These are phyloP conservation scores for Aleurites moluccanus DNA, from an alignment of 441 rosid species.

Conservation along the genomic window DNA sequence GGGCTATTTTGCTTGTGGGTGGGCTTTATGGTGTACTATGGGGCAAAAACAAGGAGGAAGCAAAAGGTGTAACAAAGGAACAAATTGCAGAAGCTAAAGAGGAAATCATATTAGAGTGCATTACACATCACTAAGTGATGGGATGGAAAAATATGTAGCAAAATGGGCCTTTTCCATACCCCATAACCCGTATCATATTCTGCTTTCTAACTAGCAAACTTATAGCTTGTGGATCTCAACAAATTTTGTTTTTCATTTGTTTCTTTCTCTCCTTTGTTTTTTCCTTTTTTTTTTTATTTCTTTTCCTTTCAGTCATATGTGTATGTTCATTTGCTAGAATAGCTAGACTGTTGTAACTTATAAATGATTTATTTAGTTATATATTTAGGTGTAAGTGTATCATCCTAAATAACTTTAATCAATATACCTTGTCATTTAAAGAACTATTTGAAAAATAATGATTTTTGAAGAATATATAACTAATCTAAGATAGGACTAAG, in stretches of 20 bases:
- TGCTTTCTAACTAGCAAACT: background rate
- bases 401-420: too few relatives aligned
- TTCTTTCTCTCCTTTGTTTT: background rate
- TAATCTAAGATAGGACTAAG: too few relatives aligned
- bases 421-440: too few relatives aligned
- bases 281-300: too few relatives aligned
- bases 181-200: background rate
- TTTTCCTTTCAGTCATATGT: background rate
- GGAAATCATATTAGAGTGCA: slow-evolving; percentile 37
- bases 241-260: background rate
- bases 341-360: background rate
- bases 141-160: background rate
- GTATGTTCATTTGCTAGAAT: background rate
- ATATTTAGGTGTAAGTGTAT: too few relatives aligned
- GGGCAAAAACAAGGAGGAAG: slow-evolving; percentile 71
- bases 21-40: slow-evolving; percentile 77
- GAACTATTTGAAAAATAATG: too few relatives aligned
- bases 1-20: slow-evolving; percentile 58
- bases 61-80: slow-evolving; percentile 15
- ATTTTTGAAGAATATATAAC: too few relatives aligned
- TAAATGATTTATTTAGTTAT: background rate
- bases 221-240: background rate
- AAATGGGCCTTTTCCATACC: background rate
- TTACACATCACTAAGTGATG: slow-evolving; percentile 32
- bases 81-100: slow-evolving; percentile 25